Percentiles rank a stretch among this genome's conserved stretches.
phyloP scores from a whole-genome alignment of 75 land plant genomes.

The Chamaecyparis obtusa region DNA sequence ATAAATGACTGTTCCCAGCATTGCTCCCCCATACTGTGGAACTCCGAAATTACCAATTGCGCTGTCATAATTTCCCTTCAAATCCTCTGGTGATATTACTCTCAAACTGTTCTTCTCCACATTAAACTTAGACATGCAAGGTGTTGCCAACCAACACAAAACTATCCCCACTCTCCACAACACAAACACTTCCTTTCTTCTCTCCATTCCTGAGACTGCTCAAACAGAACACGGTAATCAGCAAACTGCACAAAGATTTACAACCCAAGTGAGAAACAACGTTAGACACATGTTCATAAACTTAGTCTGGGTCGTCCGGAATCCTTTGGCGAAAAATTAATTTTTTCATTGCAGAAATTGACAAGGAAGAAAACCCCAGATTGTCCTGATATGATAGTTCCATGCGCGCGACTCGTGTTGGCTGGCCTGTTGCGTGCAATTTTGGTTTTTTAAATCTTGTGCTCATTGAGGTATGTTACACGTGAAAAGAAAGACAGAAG shows the following conservation, averaged over 20 bases:
- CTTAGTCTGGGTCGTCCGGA: background rate
- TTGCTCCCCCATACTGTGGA: slow-evolving; percentile 88
- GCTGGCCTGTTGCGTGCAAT: background rate
- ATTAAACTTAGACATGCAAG: slow-evolving; percentile 37
- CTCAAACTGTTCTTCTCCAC: slow-evolving; percentile 91
- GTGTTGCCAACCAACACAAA: background rate
- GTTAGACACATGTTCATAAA: background rate
- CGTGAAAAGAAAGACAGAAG: background rate
- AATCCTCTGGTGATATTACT: slow-evolving; percentile 68
- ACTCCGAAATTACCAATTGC: slow-evolving; percentile 94
- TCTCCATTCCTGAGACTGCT: background rate
- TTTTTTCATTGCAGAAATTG: background rate
- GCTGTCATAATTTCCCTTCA: slow-evolving; percentile 69
- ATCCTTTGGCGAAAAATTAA: background rate
- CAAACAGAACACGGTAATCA: background rate
- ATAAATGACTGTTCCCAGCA: slow-evolving; percentile 74
- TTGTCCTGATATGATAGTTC: no score
- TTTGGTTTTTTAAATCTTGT: no score
- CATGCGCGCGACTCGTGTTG: background rate
- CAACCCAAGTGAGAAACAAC: background rate
- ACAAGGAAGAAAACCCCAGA: no score
- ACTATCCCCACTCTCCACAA: background rate
- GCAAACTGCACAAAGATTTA: background rate
- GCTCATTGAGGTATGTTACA: background rate
- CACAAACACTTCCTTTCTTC: background rate